Evolutionary conservation across 208 protist genomes (phyloP).

Genomic region (Trypanosoma caninum): DNA sequence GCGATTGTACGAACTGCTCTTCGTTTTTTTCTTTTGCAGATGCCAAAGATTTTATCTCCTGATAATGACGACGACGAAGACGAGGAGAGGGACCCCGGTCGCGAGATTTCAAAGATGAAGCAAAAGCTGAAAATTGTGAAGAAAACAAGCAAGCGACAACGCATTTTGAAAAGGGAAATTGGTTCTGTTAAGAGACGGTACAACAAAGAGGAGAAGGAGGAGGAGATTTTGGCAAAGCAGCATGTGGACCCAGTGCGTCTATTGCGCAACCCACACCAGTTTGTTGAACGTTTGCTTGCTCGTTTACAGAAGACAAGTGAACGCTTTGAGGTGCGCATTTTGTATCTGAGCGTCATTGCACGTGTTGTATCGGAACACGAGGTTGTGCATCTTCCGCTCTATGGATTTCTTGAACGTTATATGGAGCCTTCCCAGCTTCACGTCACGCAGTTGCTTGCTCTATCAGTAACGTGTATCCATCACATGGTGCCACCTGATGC

Average conservation of each 20-base stretch:
- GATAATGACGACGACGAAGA: conserved; percentile 78
- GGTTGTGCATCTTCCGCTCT: conserved; percentile 95
- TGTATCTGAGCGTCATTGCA: conserved; percentile 97
- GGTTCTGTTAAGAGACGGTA: conserved; percentile 68
- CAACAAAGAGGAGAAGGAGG: conserved; percentile 79
- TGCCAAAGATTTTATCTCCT: conserved; percentile 73
- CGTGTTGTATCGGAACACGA: conserved; percentile 94
- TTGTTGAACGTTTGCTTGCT: conserved; percentile 93
- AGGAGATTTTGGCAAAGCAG: conserved; percentile 76
- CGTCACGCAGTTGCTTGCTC: conserved; percentile 94
- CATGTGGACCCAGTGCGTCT: conserved; percentile 94
- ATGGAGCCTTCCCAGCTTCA: conserved; percentile 96
- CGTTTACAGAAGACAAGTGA: conserved; percentile 91
- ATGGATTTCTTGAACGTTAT: conserved; percentile 96
- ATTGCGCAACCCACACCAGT: conserved; percentile 95
- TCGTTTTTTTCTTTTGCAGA: conserved; percentile 94
- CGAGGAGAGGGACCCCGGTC: conserved; percentile 65
- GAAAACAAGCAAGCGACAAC: conserved; percentile 87
- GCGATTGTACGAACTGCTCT: conserved; percentile 93
- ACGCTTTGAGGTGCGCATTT: conserved; percentile 93
- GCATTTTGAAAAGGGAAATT: conserved; percentile 83
- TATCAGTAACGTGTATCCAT: conserved; percentile 95
- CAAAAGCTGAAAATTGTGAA: conserved; percentile 92
- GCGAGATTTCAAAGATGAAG: conserved; percentile 84
- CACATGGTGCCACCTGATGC: conserved; percentile 93